Evolutionary conservation across 495 filamentous ascomycete species (phyloP), one percentile per base, ranked within the genome.

Genomic region (Penicillium taxi): DNA sequence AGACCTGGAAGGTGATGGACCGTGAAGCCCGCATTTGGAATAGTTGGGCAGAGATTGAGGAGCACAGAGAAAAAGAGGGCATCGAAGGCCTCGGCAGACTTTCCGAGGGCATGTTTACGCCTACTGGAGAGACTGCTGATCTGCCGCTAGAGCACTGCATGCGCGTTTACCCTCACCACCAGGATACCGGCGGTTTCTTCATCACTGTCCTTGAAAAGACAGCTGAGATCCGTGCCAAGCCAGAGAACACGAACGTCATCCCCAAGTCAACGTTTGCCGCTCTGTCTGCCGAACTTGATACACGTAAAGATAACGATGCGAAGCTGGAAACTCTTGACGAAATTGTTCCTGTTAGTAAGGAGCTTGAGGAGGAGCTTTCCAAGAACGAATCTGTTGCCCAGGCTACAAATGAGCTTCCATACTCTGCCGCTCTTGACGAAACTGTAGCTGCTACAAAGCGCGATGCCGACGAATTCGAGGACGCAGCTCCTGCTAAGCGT

Each of bases 111-210:
- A 89, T 95, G 84, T 96, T 96, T 59, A 73, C 93, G 3, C 81
- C 84, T 2, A 56, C 52, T 14, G 75, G 69, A 32, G 71, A 73
- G 34, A 63, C 61, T 35, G 61, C 59, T 12, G 48, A 66, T 21
- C 66, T 96, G n/a, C 85, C 86, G 4, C 72, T 96, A 1, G 84
- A 96, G 44, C 75, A 81, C 26, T 94, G 88, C 60, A 86, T 96
- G 73, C 74, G 91, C 40, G 73, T 99, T 9, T 99, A 99, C 54
- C 82, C 87, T 17, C 90, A 99, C 57, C 69, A 85, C 43, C 93
- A 96, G 60, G 86, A 99, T 50, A 96, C 91, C 26, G 91, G 91
- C 38, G 87, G 80, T 16, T 99, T 99, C 71, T 99, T 96, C 66
- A 94, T 99, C 52, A 77, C 87, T 1, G 86, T 96, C 3, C 67